Evolutionary conservation across 257 asterid genomes (phyloP), one percentile per base, ranked within the genome.

Genomic region (Solanum sejunctum): DNA sequence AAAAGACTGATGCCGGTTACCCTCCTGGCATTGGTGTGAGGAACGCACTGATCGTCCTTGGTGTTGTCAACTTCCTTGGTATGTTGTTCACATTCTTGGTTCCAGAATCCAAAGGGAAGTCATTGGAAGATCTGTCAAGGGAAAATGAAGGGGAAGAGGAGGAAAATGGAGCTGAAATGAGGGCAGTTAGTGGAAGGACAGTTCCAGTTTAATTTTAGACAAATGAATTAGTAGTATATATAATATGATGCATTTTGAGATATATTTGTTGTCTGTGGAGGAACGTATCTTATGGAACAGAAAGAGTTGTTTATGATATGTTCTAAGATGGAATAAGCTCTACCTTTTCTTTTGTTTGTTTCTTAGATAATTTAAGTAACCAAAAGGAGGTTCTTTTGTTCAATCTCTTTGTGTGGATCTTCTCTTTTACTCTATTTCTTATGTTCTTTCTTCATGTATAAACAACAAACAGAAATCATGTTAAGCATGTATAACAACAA

Each of bases 21-120:
- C 91, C 90, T 10, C 23, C 90, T 10, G 90, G 91, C 3, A 89
- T 89, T 12, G 92, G 90, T 5, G 82, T 88, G 49, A 89, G 26
- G 54, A 85, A 89, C 58, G 56, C 92, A 1, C 81, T 89, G 12
- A 86, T 89, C 17, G 88, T 89, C 58, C 86, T 89, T 0, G 88
- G 90, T 3, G 69, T 81, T 3, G 81, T 88, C 20, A 88, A 90
- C 80, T 66, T 72, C 20, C 39, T 88, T 5, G 91, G 90, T 2
- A 60, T 90, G 79, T 0, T 80, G 23, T 90, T 63, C 87, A 88
- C 91, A 4, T 87, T 90, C 55, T 77, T 81, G 32, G 92, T 90
- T 55, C 92, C 91, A 6, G 90, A 88, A 61, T 61, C 90, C 0
- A 87, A 83, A 6, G 92, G 91, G 11, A 90, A 88, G 64, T 90